Evolutionary conservation across 495 filamentous ascomycete species (phyloP), one percentile per base, ranked within the genome.

Genomic region (Podospora pseudopauciseta): DNA sequence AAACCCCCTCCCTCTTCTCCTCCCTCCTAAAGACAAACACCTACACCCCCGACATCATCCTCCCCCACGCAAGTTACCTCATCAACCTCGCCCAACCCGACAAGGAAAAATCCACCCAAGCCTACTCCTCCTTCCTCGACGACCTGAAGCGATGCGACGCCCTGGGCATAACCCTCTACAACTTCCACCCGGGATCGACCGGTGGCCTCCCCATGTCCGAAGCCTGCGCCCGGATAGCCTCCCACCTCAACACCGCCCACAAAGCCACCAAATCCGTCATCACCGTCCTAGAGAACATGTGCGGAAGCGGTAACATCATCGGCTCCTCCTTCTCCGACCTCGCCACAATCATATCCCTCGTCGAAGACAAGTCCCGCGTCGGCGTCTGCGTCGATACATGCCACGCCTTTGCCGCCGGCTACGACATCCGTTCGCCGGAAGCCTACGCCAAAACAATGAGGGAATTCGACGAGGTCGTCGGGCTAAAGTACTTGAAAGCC

Each of bases 351-450:
- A 93, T 99, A 70, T 83, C 82, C 28, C 83, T 85, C 0, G 88
- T 97, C 44, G 85, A 91, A 26, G 85, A 95, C 77, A 97, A 97
- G 78, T 74, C 83, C 23, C 88, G 95, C n/a, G 90, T 99, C 13
- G 95, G 95, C 34, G 92, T 99, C 49, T 99, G 95, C 79, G 87
- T 99, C 55, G 95, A 99, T 75, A 98, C 95, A 4, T 97, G 94
- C 80, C 95, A 99, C 81, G 86, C 92, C 71, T 97, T 97, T 74
- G 87, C 93, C 7, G 93, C 92, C 0, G 95, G 95, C 6, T 96
- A 98, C 76, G 95, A 99, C 79, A 84, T 99, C 49, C 87, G 90
- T 65, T 85, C 89, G 0, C 89, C 91, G 0, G 82, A 84, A 19
- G 86, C 92, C 0, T 98, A 95, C 80, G 80, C 84, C 53, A 76